These are phyloP conservation scores for Raphanus sativus DNA, from an alignment of 345 rosid species.

Conservation along the genomic window DNA sequence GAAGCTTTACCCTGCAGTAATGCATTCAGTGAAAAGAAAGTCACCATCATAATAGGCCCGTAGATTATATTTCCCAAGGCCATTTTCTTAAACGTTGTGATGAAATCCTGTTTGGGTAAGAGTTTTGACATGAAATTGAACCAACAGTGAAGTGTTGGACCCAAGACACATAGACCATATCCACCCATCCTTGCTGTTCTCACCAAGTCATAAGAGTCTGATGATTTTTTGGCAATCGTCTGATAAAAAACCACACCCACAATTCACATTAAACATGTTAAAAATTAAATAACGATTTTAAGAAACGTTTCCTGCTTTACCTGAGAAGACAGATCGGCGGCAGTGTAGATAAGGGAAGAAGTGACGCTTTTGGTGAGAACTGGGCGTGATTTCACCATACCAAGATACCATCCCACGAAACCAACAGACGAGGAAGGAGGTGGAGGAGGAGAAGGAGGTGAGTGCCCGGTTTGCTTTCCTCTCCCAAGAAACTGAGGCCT, in stretches of 20 bases:
- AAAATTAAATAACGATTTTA: too few species aligned
- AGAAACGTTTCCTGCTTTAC: conserved; percentile 26
- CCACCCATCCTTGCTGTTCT: conserved; percentile 81
- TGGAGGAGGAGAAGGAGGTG: conserved; percentile 2
- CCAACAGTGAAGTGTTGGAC: conserved; percentile 83
- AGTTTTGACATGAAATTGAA: conserved; percentile 69
- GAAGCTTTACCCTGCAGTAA: conserved; percentile 57
- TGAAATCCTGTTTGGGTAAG: conserved; percentile 66
- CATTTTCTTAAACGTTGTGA: conserved; percentile 77
- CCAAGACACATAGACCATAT: conserved; percentile 68
- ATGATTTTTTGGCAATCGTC: conserved; percentile 45
- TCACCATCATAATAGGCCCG: conserved; percentile 73
- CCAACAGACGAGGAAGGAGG: conserved; percentile 35
- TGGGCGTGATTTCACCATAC: conserved; percentile 78
- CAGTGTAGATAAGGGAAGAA: conserved; percentile 58
- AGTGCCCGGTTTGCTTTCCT: conserved; percentile 35
- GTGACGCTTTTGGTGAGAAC: conserved; percentile 75
- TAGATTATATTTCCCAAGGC: conserved; percentile 69
- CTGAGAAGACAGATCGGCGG: conserved; percentile 94
- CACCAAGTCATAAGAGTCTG: conserved; percentile 63
- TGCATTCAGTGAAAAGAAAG: conserved; percentile 75
- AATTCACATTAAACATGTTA: too few species aligned
- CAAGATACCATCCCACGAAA: conserved; percentile 79
- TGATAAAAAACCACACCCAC: conserved; percentile 28
- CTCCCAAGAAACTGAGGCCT: conserved; percentile 45